These are phyloP conservation scores for Neofusicoccum parvum DNA, from an alignment of 2,329 filamentous ascomycete genomes.

Conservation along the genomic window DNA sequence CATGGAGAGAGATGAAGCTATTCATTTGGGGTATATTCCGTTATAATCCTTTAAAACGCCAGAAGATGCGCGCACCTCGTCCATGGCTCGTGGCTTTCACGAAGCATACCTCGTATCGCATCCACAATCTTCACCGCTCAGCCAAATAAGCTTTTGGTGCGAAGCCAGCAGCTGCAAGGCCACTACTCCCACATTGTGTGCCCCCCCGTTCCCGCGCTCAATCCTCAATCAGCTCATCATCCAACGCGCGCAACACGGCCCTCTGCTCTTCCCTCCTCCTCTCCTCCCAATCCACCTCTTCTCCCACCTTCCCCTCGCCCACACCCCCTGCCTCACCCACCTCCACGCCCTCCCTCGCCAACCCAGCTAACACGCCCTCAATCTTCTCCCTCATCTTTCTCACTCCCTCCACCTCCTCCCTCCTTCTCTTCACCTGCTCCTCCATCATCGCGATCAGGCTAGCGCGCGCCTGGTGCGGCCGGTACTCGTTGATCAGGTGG, in stretches of 20 bases:
- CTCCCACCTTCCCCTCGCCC: background rate
- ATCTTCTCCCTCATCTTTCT: conserved; percentile 71
- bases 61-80: background rate
- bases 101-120: too few species aligned
- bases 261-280: conserved; percentile 17
- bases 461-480: conserved; percentile 89
- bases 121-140: background rate
- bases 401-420: conserved; percentile 71
- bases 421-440: conserved; percentile 72
- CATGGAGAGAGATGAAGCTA: background rate
- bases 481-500: conserved; percentile 90
- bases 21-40: conserved; percentile 10
- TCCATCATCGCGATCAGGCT: conserved; percentile 87
- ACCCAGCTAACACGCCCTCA: conserved; percentile 68
- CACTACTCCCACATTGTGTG: background rate
- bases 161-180: background rate
- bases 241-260: conserved; percentile 20
- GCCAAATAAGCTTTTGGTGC: background rate
- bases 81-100: too few species aligned
- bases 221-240: conserved; percentile 17
- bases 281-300: background rate
- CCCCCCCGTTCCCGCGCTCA: background rate
- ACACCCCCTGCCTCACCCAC: background rate
- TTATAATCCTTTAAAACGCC: background rate
- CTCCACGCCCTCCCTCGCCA: conserved; percentile 47